Percentiles rank a stretch among this genome's conserved stretches.
Evolutionary conservation across 495 filamentous ascomycete genomes (phyloP).

Genomic region (Apiosordaria backusii): DNA sequence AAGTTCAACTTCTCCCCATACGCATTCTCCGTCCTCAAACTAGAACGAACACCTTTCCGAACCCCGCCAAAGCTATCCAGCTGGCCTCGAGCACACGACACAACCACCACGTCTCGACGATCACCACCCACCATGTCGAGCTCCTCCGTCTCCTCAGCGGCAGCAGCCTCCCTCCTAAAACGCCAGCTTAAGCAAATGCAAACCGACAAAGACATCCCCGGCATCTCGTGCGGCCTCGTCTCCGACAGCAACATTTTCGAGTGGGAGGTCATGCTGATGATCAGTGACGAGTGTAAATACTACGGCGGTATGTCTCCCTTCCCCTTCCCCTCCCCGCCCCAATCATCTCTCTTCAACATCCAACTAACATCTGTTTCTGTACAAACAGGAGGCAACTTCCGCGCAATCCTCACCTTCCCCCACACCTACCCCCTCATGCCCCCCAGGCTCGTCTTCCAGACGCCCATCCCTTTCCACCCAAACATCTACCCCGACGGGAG

Average conservation of each 20-base stretch:
- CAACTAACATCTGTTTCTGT: neutral
- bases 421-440: constrained; percentile 83
- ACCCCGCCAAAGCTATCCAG: neutral
- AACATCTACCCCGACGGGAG: constrained; percentile 90
- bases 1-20: too few relatives aligned
- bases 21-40: too few relatives aligned
- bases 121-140: constrained; percentile 24
- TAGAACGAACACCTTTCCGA: neutral
- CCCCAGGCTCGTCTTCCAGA: constrained; percentile 87
- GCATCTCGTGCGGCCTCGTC: constrained; percentile 87
- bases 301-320: constrained; percentile 65
- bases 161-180: constrained; percentile 69
- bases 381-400: constrained; percentile 76
- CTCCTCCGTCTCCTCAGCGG: constrained; percentile 31
- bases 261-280: constrained; percentile 99
- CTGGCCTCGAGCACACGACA: neutral
- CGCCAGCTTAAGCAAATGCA: constrained; percentile 94
- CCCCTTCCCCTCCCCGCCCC: neutral
- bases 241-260: constrained; percentile 88
- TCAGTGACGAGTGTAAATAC: constrained; percentile 90
- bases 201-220: constrained; percentile 82
- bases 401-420: constrained; percentile 74
- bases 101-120: neutral
- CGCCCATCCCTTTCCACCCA: constrained; percentile 83
- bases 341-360: neutral